Base-by-base conservation (phyloP, 768 basidiomycete species). In the Cyathus striatus region DNA sequence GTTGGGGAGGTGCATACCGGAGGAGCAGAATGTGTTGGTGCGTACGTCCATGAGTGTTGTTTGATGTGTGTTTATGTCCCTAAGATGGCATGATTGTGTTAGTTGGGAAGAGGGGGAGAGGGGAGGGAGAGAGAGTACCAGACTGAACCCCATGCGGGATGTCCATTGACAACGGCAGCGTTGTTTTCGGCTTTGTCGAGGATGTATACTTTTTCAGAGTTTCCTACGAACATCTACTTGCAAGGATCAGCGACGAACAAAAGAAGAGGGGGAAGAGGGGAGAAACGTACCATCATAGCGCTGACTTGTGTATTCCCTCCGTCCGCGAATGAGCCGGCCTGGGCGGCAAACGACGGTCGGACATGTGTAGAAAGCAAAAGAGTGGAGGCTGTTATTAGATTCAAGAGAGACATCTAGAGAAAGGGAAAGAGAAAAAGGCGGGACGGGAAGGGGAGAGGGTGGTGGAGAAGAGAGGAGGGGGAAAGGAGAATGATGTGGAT, bases 161-260 rank as follows among this genome's bases (percentile, higher is more conserved):
- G 88, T 1, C 77, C 79, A 45, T 75, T 69, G 47, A 91, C 72
- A 50, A 71, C 63, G 3, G 76, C 75, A 2, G 72, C 70, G 57
- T 93, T 92, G 22, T 77, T 79, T 57, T 92, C 89, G 1, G 83
- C 79, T 67, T 96, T 96, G 69, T 96, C 92, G n/a, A 93, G 66
- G 18, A 93, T 86, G 64, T 93, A 94, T 25, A 94, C 84, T 59
- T 81, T 89, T 51, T 88, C 68, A 5, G 74, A 66, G 49, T 83
- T 87, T 23, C 87, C 90, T 39, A 92, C 64, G 60, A 92, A 90
- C 78, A 86, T 79, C 86, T 86, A 55, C n/a, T n/a, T n/a, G n/a
- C n/a, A n/a, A n/a, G n/a, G n/a, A n/a, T 21, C 37, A 14, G 41
- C 39, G 33, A 6, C 23, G 34, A 37, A 26, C 16, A n/a, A 12